Conservation (phyloP, 1,284 basidiomycete species). For the Heliocybe sulcata region DNA sequence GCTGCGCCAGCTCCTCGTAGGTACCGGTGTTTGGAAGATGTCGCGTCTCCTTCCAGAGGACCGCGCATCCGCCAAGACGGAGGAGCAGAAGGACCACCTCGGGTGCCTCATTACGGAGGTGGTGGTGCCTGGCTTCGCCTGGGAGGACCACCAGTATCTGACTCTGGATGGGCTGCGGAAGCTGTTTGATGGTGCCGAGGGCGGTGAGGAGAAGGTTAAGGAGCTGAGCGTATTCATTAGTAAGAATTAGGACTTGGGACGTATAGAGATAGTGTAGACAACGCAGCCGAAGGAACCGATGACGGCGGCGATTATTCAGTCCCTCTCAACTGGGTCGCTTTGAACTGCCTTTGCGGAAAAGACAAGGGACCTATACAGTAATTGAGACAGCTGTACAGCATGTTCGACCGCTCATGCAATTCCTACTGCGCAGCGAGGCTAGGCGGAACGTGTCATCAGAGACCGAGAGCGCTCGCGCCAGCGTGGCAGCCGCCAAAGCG, state of each 20-base stretch:
- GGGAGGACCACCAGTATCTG: constrained; percentile 41
- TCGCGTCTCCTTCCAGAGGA: constrained; percentile 35
- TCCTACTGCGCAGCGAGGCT: too few species aligned
- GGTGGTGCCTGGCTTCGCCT: constrained; percentile 39
- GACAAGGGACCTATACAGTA: too few species aligned
- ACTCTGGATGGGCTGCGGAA: constrained; percentile 21
- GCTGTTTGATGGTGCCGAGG: constrained; percentile 21
- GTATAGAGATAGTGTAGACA: too few species aligned
- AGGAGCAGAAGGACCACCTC: constrained; percentile 17
- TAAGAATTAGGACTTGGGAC: background rate
- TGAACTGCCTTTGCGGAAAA: too few species aligned
- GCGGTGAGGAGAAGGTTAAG: constrained; percentile 9
- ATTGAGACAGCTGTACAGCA: too few species aligned
- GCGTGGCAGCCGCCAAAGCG: too few species aligned
- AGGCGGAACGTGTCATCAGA: too few species aligned
- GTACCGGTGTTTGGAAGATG: constrained; percentile 42
- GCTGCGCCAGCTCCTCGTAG: constrained; percentile 35
- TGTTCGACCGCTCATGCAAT: too few species aligned
- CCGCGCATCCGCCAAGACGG: constrained; percentile 13
- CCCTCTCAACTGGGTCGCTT: background rate
- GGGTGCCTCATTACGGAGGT: constrained; percentile 44
- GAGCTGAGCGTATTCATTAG: constrained; percentile 4
- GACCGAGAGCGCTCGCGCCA: too few species aligned
- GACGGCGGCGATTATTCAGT: too few species aligned
- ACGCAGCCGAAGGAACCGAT: too few species aligned